phyloP scores from a whole-genome alignment of 306 rosid genomes.

The barrel medic (Medicago truncatula) region DNA sequence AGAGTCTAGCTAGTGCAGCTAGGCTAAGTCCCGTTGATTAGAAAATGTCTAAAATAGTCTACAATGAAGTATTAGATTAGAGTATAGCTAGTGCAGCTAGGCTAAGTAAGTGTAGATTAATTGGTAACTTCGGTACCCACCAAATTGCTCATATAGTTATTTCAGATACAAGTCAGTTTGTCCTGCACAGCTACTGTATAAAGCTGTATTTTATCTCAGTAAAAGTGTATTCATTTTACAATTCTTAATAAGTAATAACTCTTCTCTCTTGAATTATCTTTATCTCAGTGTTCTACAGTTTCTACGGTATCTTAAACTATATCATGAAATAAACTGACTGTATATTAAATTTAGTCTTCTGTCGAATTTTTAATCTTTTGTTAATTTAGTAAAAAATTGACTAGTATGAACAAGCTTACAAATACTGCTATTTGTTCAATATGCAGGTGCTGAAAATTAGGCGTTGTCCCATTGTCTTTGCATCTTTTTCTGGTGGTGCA shows the following conservation, averaged over 20 bases:
- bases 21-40: too few species aligned
- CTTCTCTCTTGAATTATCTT: neutral
- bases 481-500: conserved; percentile 93
- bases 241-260: neutral
- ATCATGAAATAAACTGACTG: conserved; percentile 4
- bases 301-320: neutral
- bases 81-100: neutral
- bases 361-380: conserved; percentile 2
- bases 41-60: too few species aligned
- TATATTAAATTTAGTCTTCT: conserved; percentile 15
- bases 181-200: neutral
- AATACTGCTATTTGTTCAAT: conserved; percentile 32
- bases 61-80: too few species aligned
- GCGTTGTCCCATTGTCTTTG: conserved; percentile 85
- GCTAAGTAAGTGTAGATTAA: neutral
- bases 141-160: neutral
- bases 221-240: neutral
- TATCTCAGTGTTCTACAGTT: conserved; percentile 1
- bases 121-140: neutral
- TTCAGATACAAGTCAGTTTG: neutral
- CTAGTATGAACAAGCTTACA: conserved; percentile 19
- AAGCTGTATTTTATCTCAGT: neutral
- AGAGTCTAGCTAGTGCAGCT: too few species aligned
- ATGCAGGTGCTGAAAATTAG: conserved; percentile 74
- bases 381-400: conserved; percentile 29